Evolutionary conservation across 1,284 basidiomycete species (phyloP).

Genomic region (Inonotus hispidus): DNA sequence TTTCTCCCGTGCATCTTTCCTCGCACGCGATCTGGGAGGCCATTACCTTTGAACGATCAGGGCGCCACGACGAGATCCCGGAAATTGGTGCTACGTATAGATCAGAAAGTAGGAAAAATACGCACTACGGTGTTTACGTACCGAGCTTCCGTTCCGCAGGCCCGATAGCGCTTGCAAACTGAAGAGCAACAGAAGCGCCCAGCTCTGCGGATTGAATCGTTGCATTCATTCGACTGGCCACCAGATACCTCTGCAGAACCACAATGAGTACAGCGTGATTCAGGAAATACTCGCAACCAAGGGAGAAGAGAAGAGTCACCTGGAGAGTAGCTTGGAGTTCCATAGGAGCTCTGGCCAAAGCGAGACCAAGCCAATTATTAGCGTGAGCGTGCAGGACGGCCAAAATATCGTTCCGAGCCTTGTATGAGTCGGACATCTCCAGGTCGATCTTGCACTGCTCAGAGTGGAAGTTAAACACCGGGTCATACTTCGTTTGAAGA

Average conservation of each 20-base stretch:
- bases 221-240: constrained; percentile 62
- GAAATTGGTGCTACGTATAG: constrained; percentile 52
- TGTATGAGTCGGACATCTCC: constrained; percentile 85
- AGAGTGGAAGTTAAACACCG: constrained; percentile 79
- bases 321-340: constrained; percentile 91
- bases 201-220: constrained; percentile 76
- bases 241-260: constrained; percentile 68
- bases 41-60: constrained; percentile 73
- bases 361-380: constrained; percentile 79
- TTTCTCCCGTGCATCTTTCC: constrained; percentile 82
- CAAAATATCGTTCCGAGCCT: constrained; percentile 81
- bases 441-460: constrained; percentile 71
- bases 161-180: constrained; percentile 77
- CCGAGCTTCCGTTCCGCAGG: constrained; percentile 76
- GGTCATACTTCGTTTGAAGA: constrained; percentile 65
- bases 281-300: not conserved
- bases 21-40: constrained; percentile 82
- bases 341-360: constrained; percentile 83
- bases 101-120: not conserved
- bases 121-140: constrained; percentile 29
- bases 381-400: constrained; percentile 70
- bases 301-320: constrained; percentile 35
- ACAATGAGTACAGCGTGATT: not conserved
- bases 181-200: constrained; percentile 83
- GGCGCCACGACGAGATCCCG: constrained; percentile 51